phyloP scores from a whole-genome alignment of 2,329 filamentous ascomycete genomes.

The Colletotrichum eremochloae region DNA sequence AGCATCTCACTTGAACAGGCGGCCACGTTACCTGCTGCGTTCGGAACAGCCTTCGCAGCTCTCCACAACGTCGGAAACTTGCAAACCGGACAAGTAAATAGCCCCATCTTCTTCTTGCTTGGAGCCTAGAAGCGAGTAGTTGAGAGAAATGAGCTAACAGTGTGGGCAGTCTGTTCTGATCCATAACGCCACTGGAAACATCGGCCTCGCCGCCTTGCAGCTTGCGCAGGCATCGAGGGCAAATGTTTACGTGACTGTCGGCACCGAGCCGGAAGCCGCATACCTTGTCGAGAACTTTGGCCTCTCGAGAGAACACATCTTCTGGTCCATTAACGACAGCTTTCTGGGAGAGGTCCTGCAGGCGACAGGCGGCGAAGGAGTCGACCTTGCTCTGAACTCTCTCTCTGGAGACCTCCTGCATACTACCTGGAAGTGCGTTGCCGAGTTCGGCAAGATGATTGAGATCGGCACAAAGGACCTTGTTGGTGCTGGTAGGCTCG shows the following conservation, averaged over 20 bases:
- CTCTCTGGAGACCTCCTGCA: conserved; percentile 54
- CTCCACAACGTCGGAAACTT: too few species aligned
- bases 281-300: conserved; percentile 47
- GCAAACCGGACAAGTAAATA: conserved; percentile 43
- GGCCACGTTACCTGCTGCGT: too few species aligned
- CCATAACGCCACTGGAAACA: conserved; percentile 47
- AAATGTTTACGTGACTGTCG: conserved; percentile 52
- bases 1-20: too few species aligned
- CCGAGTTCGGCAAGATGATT: conserved; percentile 55
- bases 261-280: conserved; percentile 48
- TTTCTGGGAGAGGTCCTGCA: conserved; percentile 48
- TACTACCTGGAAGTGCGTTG: conserved; percentile 56
- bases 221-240: conserved; percentile 49
- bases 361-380: conserved; percentile 45
- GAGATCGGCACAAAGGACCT: conserved; percentile 59
- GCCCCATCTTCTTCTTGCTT: conserved; percentile 51
- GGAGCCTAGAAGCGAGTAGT: conserved; percentile 42
- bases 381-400: conserved; percentile 54
- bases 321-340: conserved; percentile 47
- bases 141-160: too few species aligned
- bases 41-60: too few species aligned
- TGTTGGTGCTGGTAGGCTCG: conserved; percentile 54
- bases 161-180: conserved; percentile 46
- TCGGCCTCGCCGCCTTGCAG: conserved; percentile 47
- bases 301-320: conserved; percentile 49